phyloP scores from a whole-genome alignment of 192 early-diverging fungal species.

The Phlyctochytrium bullatum region DNA sequence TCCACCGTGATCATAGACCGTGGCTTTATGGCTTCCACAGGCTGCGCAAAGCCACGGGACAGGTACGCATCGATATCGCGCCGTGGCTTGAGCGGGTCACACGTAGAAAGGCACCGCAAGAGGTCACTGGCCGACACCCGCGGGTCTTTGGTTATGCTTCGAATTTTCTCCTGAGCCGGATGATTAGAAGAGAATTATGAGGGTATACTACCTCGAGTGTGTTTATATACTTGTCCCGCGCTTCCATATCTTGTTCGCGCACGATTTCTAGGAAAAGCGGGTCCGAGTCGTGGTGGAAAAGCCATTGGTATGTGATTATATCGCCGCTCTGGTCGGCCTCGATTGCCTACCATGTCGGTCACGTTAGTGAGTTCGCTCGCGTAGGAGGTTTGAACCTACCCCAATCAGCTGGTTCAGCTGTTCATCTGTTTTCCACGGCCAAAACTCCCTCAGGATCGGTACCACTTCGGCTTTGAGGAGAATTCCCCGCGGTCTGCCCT shows the following conservation, averaged over 20 bases:
- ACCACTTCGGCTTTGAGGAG: slow-evolving; percentile 27
- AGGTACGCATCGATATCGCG: slow-evolving; percentile 28
- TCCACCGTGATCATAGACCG: slow-evolving; percentile 26
- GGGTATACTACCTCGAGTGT: slow-evolving; percentile 16
- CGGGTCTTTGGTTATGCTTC: slow-evolving; percentile 6
- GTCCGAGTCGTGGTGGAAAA: slow-evolving; percentile 42
- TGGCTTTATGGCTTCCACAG: slow-evolving; percentile 24
- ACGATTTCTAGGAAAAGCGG: slow-evolving; percentile 44
- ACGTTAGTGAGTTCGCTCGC: background rate
- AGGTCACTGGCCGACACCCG: slow-evolving; percentile 28
- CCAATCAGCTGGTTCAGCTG: slow-evolving; percentile 32
- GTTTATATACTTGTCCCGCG: slow-evolving; percentile 26
- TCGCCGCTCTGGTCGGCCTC: slow-evolving; percentile 46
- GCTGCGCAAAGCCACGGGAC: slow-evolving; percentile 28
- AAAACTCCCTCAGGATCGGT: slow-evolving; percentile 24
- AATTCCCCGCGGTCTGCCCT: slow-evolving; percentile 32
- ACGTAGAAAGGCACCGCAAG: slow-evolving; percentile 24
- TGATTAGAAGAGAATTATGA: background rate
- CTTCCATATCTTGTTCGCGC: slow-evolving; percentile 41
- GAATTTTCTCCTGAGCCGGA: background rate
- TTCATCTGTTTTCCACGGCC: slow-evolving; percentile 36
- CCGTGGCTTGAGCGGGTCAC: slow-evolving; percentile 28
- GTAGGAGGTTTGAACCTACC: slow-evolving; percentile 23
- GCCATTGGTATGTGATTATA: slow-evolving; percentile 38
- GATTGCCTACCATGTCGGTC: slow-evolving; percentile 29